Evolutionary conservation across 2,329 filamentous ascomycete species (phyloP), one percentile per base, ranked within the genome.

Genomic region (Aureobasidium sp.): DNA sequence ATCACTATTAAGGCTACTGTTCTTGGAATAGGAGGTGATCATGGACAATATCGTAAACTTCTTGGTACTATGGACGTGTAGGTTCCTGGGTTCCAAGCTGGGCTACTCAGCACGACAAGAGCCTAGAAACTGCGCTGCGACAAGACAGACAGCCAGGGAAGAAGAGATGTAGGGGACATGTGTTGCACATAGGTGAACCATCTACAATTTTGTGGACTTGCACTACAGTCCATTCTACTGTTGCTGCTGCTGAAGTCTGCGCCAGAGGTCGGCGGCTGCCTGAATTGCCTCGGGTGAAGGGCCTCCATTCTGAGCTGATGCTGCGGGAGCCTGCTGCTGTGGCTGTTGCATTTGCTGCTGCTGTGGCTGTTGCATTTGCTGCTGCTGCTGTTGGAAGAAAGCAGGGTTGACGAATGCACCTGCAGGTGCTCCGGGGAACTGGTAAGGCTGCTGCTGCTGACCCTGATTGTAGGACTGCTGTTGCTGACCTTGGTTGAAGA

Each of bases 341-440:
- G 50, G 60, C 42, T 61, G 24, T 4, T 64, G 62, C 52, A n/a
- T n/a, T n/a, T n/a, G n/a, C n/a, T n/a, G n/a, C n/a, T n/a, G 63
- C n/a, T 66, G 63, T 39, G 60, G 63, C 48, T 65, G 65, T 17
- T 62, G 65, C 27, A 44, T 49, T 27, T n/a, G 24, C 24, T 64
- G 62, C 52, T 66, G 64, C 35, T 65, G 61, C 31, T 65, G 60
- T 52, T 64, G 65, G 60, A 67, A 72, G 64, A 70, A 71, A 9
- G 67, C 65, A 19, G 72, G 71, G 56, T 74, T 74, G 44, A 70
- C 66, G 63, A 72, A 73, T 9, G 70, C 65, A 5, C 70, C 69
- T 53, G 60, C 44, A 57, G 60, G 29, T 44, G 60, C 22, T 54
- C 50, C 50, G 14, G 50, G 50, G 37, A 54, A 44, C 29, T 45